Conservation (phyloP, 78 protist species). For the Andalucia godoyi region DNA sequence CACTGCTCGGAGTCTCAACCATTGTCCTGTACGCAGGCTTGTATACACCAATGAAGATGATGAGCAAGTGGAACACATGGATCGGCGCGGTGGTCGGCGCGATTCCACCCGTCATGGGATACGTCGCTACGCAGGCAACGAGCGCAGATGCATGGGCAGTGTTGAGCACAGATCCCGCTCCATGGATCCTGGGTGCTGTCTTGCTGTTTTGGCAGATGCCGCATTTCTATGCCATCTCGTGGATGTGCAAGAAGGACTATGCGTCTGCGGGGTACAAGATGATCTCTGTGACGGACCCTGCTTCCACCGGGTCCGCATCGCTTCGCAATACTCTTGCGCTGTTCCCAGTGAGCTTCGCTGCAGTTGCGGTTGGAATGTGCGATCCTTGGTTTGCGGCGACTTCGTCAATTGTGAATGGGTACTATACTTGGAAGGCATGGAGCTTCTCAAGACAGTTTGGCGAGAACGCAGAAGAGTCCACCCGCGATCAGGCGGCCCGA, state of each 20-base stretch:
- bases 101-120: slow-evolving; percentile 89
- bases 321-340: slow-evolving; percentile 1
- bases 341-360: slow-evolving; percentile 10
- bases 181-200: slow-evolving; percentile 21
- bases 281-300: slow-evolving; percentile 53
- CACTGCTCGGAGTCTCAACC: slow-evolving; percentile 59
- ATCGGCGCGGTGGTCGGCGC: slow-evolving; percentile 88
- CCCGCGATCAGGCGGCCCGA: slow-evolving; percentile 15
- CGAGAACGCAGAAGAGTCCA: background rate
- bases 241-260: slow-evolving; percentile 30
- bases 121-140: slow-evolving; percentile 40
- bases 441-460: slow-evolving; percentile 8
- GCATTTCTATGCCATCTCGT: slow-evolving; percentile 76
- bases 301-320: background rate
- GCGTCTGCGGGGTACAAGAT: slow-evolving; percentile 32
- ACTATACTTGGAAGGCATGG: background rate
- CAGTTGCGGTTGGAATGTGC: background rate
- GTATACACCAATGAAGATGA: slow-evolving; percentile 79
- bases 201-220: slow-evolving; percentile 87
- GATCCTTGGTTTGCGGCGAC: background rate
- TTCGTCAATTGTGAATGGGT: background rate
- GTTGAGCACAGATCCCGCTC: background rate
- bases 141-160: background rate
- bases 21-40: slow-evolving; percentile 50
- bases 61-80: slow-evolving; percentile 67